Evolutionary conservation across 345 rosid species (phyloP).

Genomic region (Salix caprea): DNA sequence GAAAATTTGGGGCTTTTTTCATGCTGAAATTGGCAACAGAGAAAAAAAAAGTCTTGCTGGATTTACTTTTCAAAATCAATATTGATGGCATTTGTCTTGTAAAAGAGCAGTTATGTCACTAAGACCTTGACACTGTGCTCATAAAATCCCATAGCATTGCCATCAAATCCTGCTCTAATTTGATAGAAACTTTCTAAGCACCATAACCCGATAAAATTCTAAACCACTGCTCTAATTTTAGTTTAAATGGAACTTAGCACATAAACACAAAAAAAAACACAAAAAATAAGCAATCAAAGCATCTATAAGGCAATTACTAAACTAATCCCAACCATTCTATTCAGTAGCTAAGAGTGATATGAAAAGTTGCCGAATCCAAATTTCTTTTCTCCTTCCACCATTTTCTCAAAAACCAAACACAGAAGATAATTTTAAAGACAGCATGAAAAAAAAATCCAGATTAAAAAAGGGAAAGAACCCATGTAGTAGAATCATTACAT

Average conservation of each 20-base stretch:
- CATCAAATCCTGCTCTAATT: background rate
- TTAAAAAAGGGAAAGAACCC: background rate
- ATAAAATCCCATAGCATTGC: background rate
- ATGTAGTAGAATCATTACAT: background rate
- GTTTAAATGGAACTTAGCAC: background rate
- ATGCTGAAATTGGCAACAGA: background rate
- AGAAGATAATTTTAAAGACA: background rate
- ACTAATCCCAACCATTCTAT: background rate
- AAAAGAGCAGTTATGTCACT: background rate
- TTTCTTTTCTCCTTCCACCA: background rate
- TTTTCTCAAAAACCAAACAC: background rate
- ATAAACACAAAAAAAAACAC: background rate
- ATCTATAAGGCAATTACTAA: background rate
- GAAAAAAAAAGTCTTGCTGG: background rate
- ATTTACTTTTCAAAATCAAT: background rate
- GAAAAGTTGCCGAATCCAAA: background rate
- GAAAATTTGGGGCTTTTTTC: background rate
- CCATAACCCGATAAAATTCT: background rate
- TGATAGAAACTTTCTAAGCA: background rate
- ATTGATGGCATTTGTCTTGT: background rate
- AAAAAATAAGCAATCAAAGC: background rate
- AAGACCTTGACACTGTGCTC: background rate
- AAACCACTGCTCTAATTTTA: background rate
- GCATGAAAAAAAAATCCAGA: background rate
- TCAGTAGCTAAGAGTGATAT: background rate